phyloP scores from a whole-genome alignment of 2,329 filamentous ascomycete genomes.

The Alternaria arbusti region DNA sequence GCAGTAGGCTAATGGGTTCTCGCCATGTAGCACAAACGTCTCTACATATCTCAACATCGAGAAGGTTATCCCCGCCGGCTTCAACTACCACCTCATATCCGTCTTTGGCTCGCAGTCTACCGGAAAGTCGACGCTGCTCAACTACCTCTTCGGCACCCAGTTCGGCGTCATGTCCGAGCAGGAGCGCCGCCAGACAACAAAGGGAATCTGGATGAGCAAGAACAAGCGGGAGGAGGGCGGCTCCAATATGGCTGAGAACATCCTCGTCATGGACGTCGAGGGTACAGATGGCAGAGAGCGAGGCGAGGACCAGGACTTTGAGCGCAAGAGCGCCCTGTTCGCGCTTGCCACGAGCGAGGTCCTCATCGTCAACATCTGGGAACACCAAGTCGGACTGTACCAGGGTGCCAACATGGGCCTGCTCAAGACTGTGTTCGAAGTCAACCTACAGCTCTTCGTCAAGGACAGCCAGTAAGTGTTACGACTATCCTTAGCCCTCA shows the following conservation, averaged over 20 bases:
- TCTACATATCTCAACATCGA: slow-evolving; percentile 81
- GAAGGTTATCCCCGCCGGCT: slow-evolving; percentile 84
- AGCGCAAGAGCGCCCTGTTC: slow-evolving; percentile 96
- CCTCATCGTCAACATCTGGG: slow-evolving; percentile 98
- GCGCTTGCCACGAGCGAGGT: slow-evolving; percentile 97
- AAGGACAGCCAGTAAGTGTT: slow-evolving; percentile 84
- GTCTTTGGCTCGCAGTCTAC: slow-evolving; percentile 99
- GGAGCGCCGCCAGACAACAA: slow-evolving; percentile 94
- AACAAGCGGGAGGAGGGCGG: slow-evolving; percentile 71
- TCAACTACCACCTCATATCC: slow-evolving; percentile 99
- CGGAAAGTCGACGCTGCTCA: slow-evolving; percentile 95
- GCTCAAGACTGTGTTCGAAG: slow-evolving; percentile 98
- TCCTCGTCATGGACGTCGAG: slow-evolving; percentile 98
- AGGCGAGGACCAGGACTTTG: slow-evolving; percentile 98
- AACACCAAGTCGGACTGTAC: slow-evolving; percentile 97
- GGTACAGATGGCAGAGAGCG: slow-evolving; percentile 95
- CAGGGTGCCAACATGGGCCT: slow-evolving; percentile 99
- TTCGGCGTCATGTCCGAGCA: slow-evolving; percentile 98
- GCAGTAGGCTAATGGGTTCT: slow-evolving; percentile 25
- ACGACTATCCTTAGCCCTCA: background rate
- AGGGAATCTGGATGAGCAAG: slow-evolving; percentile 99
- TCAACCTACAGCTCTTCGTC: slow-evolving; percentile 95
- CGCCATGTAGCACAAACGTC: slow-evolving; percentile 68
- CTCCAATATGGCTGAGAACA: slow-evolving; percentile 87
- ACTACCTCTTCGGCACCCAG: slow-evolving; percentile 91